Evolutionary conservation across 208 protist genomes (phyloP).

Genomic region (Wallacemonas sp.): DNA sequence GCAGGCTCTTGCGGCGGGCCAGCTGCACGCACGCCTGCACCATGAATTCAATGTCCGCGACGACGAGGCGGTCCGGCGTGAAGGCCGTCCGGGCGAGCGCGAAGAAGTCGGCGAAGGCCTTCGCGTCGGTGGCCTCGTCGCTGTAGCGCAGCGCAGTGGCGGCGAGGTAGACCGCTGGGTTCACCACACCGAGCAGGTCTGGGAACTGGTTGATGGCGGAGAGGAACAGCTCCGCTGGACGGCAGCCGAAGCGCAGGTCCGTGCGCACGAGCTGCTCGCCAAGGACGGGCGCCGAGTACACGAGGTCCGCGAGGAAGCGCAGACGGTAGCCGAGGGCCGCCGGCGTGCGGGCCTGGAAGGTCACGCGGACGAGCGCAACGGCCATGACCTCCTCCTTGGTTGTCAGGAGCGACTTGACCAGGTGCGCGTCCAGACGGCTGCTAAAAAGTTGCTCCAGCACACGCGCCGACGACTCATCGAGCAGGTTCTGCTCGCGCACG

Average conservation of each 20-base stretch:
- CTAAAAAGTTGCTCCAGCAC: slow-evolving; percentile 82
- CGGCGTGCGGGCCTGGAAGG: slow-evolving; percentile 39
- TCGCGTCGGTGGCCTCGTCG: slow-evolving; percentile 39
- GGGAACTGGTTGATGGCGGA: slow-evolving; percentile 42
- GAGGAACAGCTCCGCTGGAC: slow-evolving; percentile 58
- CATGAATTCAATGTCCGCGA: slow-evolving; percentile 62
- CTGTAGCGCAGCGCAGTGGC: slow-evolving; percentile 73
- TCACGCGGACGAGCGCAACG: slow-evolving; percentile 59
- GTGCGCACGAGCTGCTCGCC: slow-evolving; percentile 52
- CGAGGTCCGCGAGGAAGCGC: slow-evolving; percentile 81
- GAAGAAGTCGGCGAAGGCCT: slow-evolving; percentile 68
- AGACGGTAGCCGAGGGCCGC: slow-evolving; percentile 67
- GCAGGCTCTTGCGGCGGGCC: slow-evolving; percentile 69
- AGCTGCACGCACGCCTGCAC: slow-evolving; percentile 83
- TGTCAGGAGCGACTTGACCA: slow-evolving; percentile 57
- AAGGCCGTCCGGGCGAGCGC: slow-evolving; percentile 46
- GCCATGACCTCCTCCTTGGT: slow-evolving; percentile 58
- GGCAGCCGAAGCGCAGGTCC: slow-evolving; percentile 48
- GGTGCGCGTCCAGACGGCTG: slow-evolving; percentile 53
- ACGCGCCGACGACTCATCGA: slow-evolving; percentile 59
- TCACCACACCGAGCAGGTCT: slow-evolving; percentile 47
- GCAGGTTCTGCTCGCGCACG: slow-evolving; percentile 63
- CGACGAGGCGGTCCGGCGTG: slow-evolving; percentile 58
- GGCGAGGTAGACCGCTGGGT: slow-evolving; percentile 79
- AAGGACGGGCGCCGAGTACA: slow-evolving; percentile 39